Conservation (phyloP, 2,329 filamentous ascomycete genomes). For the Zymoseptoria tritici region DNA sequence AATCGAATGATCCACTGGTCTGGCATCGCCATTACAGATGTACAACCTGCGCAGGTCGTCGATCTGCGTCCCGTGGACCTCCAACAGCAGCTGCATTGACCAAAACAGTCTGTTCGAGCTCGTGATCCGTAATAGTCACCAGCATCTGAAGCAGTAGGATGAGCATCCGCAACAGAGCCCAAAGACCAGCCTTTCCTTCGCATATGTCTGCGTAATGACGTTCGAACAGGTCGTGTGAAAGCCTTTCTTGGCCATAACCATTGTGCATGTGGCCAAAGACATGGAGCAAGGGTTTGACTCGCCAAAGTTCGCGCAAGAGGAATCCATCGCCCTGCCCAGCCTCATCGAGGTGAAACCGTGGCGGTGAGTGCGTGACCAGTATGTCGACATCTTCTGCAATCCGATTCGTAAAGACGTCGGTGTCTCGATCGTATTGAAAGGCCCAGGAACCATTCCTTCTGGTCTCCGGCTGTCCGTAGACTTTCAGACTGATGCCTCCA, state of each 20-base stretch:
- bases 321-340: slow-evolving; percentile 27
- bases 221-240: slow-evolving; percentile 68
- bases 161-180: slow-evolving; percentile 24
- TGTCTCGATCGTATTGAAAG: slow-evolving; percentile 34
- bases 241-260: slow-evolving; percentile 34
- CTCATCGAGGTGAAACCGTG: slow-evolving; percentile 31
- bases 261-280: slow-evolving; percentile 37
- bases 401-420: slow-evolving; percentile 21
- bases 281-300: slow-evolving; percentile 28
- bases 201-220: slow-evolving; percentile 59
- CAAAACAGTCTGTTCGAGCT: not conserved
- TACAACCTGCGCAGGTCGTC: not conserved
- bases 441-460: slow-evolving; percentile 50
- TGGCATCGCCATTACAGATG: not conserved
- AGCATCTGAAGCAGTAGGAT: not conserved
- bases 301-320: slow-evolving; percentile 16
- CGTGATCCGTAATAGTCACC: not conserved
- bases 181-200: slow-evolving; percentile 29
- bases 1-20: no score
- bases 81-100: slow-evolving; percentile 9
- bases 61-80: slow-evolving; percentile 1
- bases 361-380: slow-evolving; percentile 36
- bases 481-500: slow-evolving; percentile 51
- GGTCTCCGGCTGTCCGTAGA: slow-evolving; percentile 72
- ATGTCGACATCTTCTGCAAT: slow-evolving; percentile 28